Evolutionary conservation across 345 rosid genomes (phyloP), one percentile per base, ranked within the genome.

Genomic region (Cardamine resedifolia): DNA sequence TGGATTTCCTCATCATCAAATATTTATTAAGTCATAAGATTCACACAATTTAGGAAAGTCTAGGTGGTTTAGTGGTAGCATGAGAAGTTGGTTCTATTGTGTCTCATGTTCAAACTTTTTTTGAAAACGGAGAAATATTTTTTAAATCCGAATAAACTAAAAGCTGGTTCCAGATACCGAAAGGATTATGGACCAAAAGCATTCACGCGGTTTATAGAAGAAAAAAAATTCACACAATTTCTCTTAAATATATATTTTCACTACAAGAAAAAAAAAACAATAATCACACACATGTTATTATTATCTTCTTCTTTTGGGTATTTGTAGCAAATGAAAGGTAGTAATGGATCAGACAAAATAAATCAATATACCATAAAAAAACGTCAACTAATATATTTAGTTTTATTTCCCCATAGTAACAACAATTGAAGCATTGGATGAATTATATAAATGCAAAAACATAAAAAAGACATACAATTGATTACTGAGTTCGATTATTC

Each of bases 1-100:
- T 75, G 58, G 52, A 26, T 53, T 66, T 44, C 24, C 5, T 14
- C 16, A 12, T 73, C 28, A 66, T 66, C 52, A 58, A 18, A 58
- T 58, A 56, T 55, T 53, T 38, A 21, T 20, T 14, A 19, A 21
- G n/a, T 21, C 16, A n/a, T n/a, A n/a, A 36, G 7, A 12, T 58
- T 58, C 43, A 57, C n/a, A 11, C 15, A 19, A 15, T 41, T 52
- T 26, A n/a, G n/a, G n/a, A n/a, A n/a, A n/a, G n/a, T n/a, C n/a
- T n/a, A n/a, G n/a, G n/a, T n/a, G n/a, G n/a, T n/a, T n/a, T n/a
- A n/a, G n/a, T n/a, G n/a, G n/a, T n/a, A n/a, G n/a, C n/a, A n/a
- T n/a, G n/a, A n/a, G n/a, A n/a, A n/a, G n/a, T n/a, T n/a, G n/a
- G n/a, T n/a, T n/a, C n/a, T n/a, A n/a, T n/a, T n/a, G n/a, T n/a